Evolutionary conservation across 306 rosid species (phyloP), one percentile per base, ranked within the genome.

Genomic region (Vicia villosa): DNA sequence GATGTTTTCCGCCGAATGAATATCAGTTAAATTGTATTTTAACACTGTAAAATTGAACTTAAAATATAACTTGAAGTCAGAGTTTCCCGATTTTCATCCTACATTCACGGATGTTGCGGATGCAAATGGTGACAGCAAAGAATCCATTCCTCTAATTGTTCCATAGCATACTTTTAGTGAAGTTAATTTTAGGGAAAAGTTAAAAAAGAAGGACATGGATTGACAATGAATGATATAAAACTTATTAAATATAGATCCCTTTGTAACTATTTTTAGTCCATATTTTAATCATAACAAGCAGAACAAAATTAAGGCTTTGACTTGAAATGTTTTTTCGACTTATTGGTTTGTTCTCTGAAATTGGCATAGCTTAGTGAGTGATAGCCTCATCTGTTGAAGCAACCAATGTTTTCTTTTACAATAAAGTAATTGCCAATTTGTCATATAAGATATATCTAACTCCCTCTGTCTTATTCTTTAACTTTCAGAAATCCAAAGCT

Each of bases 401-500:
- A n/a, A n/a, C n/a, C n/a, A 9, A 32, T 32, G 37, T 7, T 32
- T 9, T 2, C 8, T 32, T 32, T 34, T 6, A 34, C 38, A 34
- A 34, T 34, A 6, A 34, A 34, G 38, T 8, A 34, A 30, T 58
- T 11, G 30, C 34, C 74, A 59, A n/a, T n/a, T n/a, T n/a, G n/a
- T n/a, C n/a, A n/a, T n/a, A n/a, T n/a, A n/a, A n/a, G n/a, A n/a
- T 50, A 19, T 21, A 52, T 22, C 52, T 77, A 60, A 75, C 74
- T 78, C 52, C n/a, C 8, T 74, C 60, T 15, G n/a, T 19, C 32
- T 32, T 46, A 21, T 47, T 55, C 7, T 57, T 58, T 62, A 50
- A 51, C 49, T 49, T 73, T 67, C 78, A 89, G 96, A 69, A 89
- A 87, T 75, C 81, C 86, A 57, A 86, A 83, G 82, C 86, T 89